Conservation (phyloP, 164 flowering plant genomes). For the Magnolia sinica region DNA sequence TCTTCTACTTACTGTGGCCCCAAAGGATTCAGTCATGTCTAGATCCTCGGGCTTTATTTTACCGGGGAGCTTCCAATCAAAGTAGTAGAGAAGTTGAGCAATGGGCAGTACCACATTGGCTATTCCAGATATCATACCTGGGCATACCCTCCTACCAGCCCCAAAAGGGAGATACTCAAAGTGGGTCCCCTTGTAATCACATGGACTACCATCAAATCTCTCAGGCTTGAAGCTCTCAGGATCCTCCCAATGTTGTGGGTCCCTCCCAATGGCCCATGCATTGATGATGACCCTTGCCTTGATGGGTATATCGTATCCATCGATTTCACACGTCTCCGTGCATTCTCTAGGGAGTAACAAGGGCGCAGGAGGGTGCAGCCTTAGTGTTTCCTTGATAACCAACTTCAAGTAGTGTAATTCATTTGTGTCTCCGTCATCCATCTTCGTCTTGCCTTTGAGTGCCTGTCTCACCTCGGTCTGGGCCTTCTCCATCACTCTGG, state of each 20-base stretch:
- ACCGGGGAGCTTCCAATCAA: conserved; percentile 19
- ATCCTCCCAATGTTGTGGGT: conserved; percentile 24
- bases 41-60: conserved; percentile 17
- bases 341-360: conserved; percentile 35
- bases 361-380: conserved; percentile 36
- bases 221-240: conserved; percentile 19
- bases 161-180: conserved; percentile 27
- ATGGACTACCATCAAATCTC: conserved; percentile 15
- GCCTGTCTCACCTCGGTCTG: conserved; percentile 26
- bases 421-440: conserved; percentile 18
- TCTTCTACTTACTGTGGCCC: conserved; percentile 1
- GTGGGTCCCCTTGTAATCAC: conserved; percentile 22
- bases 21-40: conserved; percentile 25
- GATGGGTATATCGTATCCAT: conserved; percentile 32
- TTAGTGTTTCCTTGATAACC: conserved; percentile 33
- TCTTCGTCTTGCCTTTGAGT: conserved; percentile 9
- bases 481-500: conserved; percentile 28
- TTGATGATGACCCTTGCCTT: conserved; percentile 31
- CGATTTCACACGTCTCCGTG: conserved; percentile 24
- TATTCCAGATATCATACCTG: conserved; percentile 16
- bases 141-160: conserved; percentile 31
- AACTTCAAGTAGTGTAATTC: conserved; percentile 22
- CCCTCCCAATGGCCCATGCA: conserved; percentile 38
- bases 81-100: conserved; percentile 20
- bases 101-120: conserved; percentile 18